These are phyloP conservation scores for Silene uniflora DNA, from an alignment of 148 eudicot species.

Conservation along the genomic window DNA sequence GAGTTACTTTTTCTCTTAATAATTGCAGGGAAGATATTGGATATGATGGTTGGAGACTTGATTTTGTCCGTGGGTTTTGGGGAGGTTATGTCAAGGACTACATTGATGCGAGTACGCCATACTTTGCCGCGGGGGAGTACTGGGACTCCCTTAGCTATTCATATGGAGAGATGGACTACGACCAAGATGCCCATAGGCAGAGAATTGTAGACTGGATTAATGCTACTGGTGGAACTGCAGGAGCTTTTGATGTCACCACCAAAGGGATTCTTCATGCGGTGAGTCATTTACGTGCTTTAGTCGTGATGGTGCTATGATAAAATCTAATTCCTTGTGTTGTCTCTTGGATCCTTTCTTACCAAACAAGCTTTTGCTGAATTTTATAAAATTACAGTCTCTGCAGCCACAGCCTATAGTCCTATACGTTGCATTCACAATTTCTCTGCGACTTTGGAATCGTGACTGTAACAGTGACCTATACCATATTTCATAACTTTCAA, in stretches of 20 bases:
- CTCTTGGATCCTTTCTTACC: not conserved
- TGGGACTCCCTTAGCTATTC: constrained; percentile 98
- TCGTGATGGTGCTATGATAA: too few relatives aligned
- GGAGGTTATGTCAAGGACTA: constrained; percentile 99
- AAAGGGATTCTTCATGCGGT: constrained; percentile 98
- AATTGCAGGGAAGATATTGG: constrained; percentile 83
- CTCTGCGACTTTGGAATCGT: too few relatives aligned
- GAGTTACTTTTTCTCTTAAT: not conserved
- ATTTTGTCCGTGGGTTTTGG: constrained; percentile 98
- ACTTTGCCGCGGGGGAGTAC: constrained; percentile 92
- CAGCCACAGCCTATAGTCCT: too few relatives aligned
- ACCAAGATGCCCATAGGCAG: constrained; percentile 97
- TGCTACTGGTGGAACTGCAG: constrained; percentile 82
- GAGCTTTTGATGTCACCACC: constrained; percentile 98
- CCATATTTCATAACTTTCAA: too few relatives aligned
- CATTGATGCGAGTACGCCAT: constrained; percentile 71
- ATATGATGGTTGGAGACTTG: constrained; percentile 99
- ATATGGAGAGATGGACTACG: constrained; percentile 86
- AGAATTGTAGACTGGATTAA: constrained; percentile 95
- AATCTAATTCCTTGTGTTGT: not conserved
- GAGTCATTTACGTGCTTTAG: not conserved
- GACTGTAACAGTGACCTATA: too few relatives aligned
- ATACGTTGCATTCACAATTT: too few relatives aligned
- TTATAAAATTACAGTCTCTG: too few relatives aligned
- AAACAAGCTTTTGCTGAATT: not conserved